Base-by-base conservation (phyloP, 2,329 filamentous ascomycete genomes). In the Triangularia setosa region DNA sequence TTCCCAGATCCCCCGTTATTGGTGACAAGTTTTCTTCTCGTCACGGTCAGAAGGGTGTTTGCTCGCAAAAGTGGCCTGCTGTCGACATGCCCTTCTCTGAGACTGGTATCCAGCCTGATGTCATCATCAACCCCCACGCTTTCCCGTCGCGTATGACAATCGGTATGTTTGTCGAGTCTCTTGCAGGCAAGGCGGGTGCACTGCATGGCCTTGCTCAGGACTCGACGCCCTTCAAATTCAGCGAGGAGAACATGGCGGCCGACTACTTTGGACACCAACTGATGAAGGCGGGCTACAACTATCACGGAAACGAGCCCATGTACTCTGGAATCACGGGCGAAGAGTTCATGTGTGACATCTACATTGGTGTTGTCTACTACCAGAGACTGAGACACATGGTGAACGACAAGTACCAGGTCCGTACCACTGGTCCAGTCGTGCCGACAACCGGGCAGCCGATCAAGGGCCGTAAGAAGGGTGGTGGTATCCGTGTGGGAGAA, bases 141-240 rank as follows among this genome's bases (percentile, higher is more conserved):
- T 99, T 99, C 84, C 95, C 95, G 7, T 98, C 94, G 55, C 93
- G 95, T 79, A 99, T 99, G 95, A 99, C 95, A 21, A 99, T 99
- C 75, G 95, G 95, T 74, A 98, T 98, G 92, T 98, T 99, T 78
- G 88, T 99, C 74, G 95, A 99, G 81, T 97, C 93, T 4, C 84
- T 99, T 60, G 95, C 95, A 9, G 95, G 95, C 66, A 99, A 99
- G 80, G 88, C 94, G 9, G 95, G 95, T 56, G 91, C 94, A 14
- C 85, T 99, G 35, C 95, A 99, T 76, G 95, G 95, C 56, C 84
- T 97, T n/a, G 91, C 95, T 0, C 95, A 98, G 77, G 95, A 99
- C 76, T 93, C 88, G 54, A 98, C 95, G 0, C 95, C 95, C 0
- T 99, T 97, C 84, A 89, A 90, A 70, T 99, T 98, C 76, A 90